phyloP scores from a whole-genome alignment of 116 monocot genomes.

The Cymodocea nodosa region DNA sequence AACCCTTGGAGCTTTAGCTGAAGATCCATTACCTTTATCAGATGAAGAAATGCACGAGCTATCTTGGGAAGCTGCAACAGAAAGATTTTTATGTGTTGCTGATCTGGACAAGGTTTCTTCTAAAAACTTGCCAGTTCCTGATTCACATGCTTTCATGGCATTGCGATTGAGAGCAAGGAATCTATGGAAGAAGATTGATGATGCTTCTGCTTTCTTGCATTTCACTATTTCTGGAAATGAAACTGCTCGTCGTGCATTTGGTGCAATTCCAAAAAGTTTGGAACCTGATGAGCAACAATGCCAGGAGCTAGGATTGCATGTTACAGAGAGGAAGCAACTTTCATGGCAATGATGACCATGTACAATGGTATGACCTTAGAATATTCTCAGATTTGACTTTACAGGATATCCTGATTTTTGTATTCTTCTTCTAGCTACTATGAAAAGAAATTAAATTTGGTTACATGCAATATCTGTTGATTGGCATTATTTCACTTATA shows the following conservation, averaged over 20 bases:
- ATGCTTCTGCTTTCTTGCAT: slow-evolving; percentile 56
- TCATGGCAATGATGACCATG: background rate
- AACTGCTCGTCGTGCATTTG: slow-evolving; percentile 46
- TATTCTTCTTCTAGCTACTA: background rate
- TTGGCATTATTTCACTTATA: no score
- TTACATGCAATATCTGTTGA: no score
- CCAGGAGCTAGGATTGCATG: slow-evolving; percentile 43
- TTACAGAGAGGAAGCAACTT: background rate
- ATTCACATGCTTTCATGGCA: slow-evolving; percentile 21
- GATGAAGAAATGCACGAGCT: slow-evolving; percentile 57
- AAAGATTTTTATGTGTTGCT: slow-evolving; percentile 53
- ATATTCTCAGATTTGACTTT: background rate
- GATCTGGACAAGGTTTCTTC: slow-evolving; percentile 22
- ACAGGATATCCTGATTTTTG: background rate
- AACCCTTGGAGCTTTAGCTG: slow-evolving; percentile 43
- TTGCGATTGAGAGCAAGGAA: slow-evolving; percentile 14
- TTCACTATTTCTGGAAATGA: slow-evolving; percentile 56
- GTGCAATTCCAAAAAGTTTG: slow-evolving; percentile 64
- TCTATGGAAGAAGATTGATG: slow-evolving; percentile 29
- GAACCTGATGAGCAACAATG: slow-evolving; percentile 65
- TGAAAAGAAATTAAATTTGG: no score
- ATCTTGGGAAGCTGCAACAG: slow-evolving; percentile 84
- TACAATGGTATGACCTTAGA: background rate
- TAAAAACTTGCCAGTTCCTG: background rate
- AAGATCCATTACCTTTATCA: slow-evolving; percentile 48